Evolutionary conservation across 208 protist species (phyloP), one percentile per base, ranked within the genome.

Genomic region (Wallacemonas sp.): DNA sequence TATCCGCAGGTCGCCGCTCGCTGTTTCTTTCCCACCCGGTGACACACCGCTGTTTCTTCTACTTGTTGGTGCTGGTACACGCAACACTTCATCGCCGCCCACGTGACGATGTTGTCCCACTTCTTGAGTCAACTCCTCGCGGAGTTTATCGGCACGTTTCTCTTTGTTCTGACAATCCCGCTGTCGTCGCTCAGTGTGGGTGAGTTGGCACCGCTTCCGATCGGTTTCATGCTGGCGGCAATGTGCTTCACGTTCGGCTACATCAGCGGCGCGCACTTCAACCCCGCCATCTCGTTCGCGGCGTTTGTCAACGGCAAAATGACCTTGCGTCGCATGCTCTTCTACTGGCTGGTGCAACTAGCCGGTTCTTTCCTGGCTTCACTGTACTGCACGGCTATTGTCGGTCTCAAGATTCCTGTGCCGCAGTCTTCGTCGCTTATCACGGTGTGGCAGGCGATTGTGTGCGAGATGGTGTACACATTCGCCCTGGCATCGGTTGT

Each of bases 241-340:
- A 86, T 97, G 77, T 89, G 87, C 64, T 97, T 96, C 71, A 85
- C 89, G 26, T 96, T 97, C 64, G 90, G 87, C 55, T 92, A 96
- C 75, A 89, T 97, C 42, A 92, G 84, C 63, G 92, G 92, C 8
- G 94, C 91, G 2, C 91, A 97, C 73, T 97, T 97, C 69, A 97
- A 97, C 63, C 94, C 94, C 0, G 92, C 91, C 32, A 87, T 97
- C 33, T 86, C 90, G 21, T 96, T 97, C 64, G 87, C 89, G 41
- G 84, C 81, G 9, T 89, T 92, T 59, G 77, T 96, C 39, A 94
- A 89, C 39, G 66, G 89, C 26, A 86, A 89, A 41, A 92, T 93
- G 63, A 70, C 81, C 9, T 54, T 93, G 8, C 76, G 68, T 0
- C 81, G 85, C 8, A 57, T 82, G 12, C 10, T 93, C 0, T 60